Conservation (phyloP, 2,329 filamentous ascomycete species). For the Emydomyces testavorans region DNA sequence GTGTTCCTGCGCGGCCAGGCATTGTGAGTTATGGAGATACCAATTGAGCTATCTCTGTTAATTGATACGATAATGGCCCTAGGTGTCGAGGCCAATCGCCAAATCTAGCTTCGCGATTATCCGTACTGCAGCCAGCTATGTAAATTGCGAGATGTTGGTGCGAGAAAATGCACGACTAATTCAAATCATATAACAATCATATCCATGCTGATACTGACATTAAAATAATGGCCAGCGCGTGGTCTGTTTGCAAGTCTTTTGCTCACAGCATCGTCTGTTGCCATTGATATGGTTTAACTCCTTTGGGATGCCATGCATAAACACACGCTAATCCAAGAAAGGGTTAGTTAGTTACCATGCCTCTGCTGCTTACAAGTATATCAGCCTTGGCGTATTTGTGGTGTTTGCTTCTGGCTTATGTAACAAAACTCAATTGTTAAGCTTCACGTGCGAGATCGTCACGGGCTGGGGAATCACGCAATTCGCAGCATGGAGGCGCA, state of each 20-base stretch:
- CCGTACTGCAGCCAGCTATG: too few relatives aligned
- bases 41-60: too few relatives aligned
- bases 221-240: too few relatives aligned
- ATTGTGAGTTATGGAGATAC: constrained; percentile 21
- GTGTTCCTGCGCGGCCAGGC: constrained; percentile 31
- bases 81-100: not conserved
- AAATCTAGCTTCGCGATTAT: too few relatives aligned
- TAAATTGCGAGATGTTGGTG: not conserved
- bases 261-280: too few relatives aligned
- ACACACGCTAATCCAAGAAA: constrained; percentile 1
- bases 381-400: constrained; percentile 3
- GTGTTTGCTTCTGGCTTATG: not conserved
- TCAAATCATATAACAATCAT: too few relatives aligned
- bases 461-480: constrained; percentile 7
- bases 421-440: not conserved
- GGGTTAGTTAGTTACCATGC: too few relatives aligned
- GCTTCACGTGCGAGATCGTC: not conserved
- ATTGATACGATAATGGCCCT: not conserved
- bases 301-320: constrained; percentile 8
- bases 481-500: too few relatives aligned
- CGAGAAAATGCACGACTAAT: too few relatives aligned
- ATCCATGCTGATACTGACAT: too few relatives aligned
- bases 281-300: constrained; percentile 11
- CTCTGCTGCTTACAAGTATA: too few relatives aligned
- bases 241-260: too few relatives aligned